phyloP scores from a whole-genome alignment of 768 basidiomycete species.

The Fibroporia radiculosa region DNA sequence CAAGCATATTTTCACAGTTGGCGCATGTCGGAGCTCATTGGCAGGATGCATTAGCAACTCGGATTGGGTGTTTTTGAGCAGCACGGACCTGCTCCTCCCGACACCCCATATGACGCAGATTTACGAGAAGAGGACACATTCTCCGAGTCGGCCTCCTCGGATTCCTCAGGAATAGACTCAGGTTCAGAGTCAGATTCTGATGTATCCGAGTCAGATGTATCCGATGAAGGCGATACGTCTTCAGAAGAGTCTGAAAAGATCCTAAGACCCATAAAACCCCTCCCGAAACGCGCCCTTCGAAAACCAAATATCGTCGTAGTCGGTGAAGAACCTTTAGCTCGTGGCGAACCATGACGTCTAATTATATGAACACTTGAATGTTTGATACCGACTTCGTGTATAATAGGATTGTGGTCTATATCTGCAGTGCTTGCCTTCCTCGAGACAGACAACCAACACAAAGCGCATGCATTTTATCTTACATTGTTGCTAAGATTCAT shows the following conservation, averaged over 20 bases:
- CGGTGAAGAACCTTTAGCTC: no score
- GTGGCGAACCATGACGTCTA: no score
- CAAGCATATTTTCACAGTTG: not conserved
- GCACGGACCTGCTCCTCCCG: not conserved
- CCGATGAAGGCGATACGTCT: not conserved
- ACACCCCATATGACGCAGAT: not conserved
- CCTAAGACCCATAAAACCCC: conserved; percentile 1
- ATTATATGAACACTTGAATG: no score
- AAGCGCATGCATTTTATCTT: no score
- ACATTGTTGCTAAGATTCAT: no score
- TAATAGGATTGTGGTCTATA: no score
- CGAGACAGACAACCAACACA: no score
- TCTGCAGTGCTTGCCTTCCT: no score
- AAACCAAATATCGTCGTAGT: no score
- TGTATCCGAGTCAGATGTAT: not conserved
- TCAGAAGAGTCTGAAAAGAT: not conserved
- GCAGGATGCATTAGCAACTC: not conserved
- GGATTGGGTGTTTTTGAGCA: conserved; percentile 5
- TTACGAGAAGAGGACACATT: not conserved
- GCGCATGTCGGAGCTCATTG: not conserved
- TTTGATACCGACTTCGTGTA: no score
- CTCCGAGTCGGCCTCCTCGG: not conserved
- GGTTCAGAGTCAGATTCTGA: not conserved
- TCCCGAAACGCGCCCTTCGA: not conserved
- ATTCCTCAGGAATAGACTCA: not conserved